Conservation (phyloP, 2,329 filamentous ascomycete genomes). For the Cylindrodendrum hubeiense region DNA sequence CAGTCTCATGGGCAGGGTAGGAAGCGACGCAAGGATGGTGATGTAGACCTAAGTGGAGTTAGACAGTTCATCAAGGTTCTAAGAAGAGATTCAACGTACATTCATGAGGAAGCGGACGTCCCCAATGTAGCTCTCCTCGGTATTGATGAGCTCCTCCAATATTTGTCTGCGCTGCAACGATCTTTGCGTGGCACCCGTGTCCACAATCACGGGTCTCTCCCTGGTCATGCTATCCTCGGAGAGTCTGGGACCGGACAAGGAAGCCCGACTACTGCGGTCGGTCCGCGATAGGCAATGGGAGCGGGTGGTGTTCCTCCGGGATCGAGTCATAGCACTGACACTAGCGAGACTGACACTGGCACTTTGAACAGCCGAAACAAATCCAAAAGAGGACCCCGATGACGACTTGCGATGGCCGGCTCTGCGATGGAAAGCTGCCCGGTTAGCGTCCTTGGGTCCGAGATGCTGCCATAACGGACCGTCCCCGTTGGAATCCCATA, state of each 20-base stretch:
- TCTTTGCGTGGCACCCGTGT: conserved; percentile 78
- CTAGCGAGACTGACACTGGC: conserved; percentile 83
- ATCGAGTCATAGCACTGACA: conserved; percentile 75
- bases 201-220: conserved; percentile 66
- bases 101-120: conserved; percentile 90
- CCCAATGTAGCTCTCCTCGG: conserved; percentile 89
- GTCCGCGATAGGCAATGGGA: conserved; percentile 69
- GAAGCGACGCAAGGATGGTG: conserved; percentile 79
- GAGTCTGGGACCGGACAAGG: conserved; percentile 68
- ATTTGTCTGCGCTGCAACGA: conserved; percentile 82
- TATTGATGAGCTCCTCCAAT: conserved; percentile 86
- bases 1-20: conserved; percentile 72
- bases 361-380: conserved; percentile 85
- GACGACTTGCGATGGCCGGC: conserved; percentile 68
- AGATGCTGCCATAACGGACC: conserved; percentile 23
- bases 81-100: conserved; percentile 61
- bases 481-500: conserved; percentile 6
- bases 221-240: conserved; percentile 75
- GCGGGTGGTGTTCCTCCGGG: conserved; percentile 63
- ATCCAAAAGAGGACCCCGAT: conserved; percentile 81
- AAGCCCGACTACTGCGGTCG: conserved; percentile 73
- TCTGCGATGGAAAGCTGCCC: conserved; percentile 24
- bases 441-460: conserved; percentile 9
- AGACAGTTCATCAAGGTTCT: conserved; percentile 11
- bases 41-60: conserved; percentile 72